Base-by-base conservation (phyloP, 371 early-diverging fungal genomes). In the Mucor velutinosus region DNA sequence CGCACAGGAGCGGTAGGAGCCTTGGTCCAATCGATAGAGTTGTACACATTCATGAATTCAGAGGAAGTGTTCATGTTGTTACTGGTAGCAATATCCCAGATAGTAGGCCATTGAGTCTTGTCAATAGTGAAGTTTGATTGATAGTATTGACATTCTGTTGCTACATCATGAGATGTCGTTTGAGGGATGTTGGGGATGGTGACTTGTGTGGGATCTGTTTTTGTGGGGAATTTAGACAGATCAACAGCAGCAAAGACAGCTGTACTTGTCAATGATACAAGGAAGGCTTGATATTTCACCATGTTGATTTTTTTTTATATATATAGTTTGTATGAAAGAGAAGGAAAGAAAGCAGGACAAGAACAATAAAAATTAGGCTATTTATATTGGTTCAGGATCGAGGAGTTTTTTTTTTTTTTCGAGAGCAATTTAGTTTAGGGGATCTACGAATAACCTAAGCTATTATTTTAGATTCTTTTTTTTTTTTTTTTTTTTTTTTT, bases 11-110 rank as follows among this genome's bases (percentile, higher is more conserved):
- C 25, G 10, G 73, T 67, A 19, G 82, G 82, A 32, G 66, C 78
- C 55, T 76, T 75, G 58, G 72, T 64, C 82, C 82, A 82, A 39
- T 82, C 74, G 45, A 82, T 73, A 5, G 73, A 70, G 15, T 72
- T 73, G 30, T 73, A 73, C 4, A 76, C n/a, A 12, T 23, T 11
- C 7, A 25, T 61, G 39, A 66, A 76, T 59, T 76, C 76, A 19
- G 60, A 55, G 15, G 67, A 64, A 4, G 60, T 61, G 56, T 73
- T 73, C 70, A 73, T 76, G 19, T 21, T 32, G 49, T 76, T 72
- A 25, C 60, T 60, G 4, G 73, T 72, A 60, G 76, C 76, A 55
- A 63, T 66, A 19, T 59, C 58, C 76, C 76, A 76, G 32, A 62
- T 65, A 7, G 37, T 64, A 47, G 76, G 76, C 73, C 73, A 76